Evolutionary conservation across 805 yeast genomes (phyloP), one percentile per base, ranked within the genome.

Genomic region (Barnettozyma sp.): DNA sequence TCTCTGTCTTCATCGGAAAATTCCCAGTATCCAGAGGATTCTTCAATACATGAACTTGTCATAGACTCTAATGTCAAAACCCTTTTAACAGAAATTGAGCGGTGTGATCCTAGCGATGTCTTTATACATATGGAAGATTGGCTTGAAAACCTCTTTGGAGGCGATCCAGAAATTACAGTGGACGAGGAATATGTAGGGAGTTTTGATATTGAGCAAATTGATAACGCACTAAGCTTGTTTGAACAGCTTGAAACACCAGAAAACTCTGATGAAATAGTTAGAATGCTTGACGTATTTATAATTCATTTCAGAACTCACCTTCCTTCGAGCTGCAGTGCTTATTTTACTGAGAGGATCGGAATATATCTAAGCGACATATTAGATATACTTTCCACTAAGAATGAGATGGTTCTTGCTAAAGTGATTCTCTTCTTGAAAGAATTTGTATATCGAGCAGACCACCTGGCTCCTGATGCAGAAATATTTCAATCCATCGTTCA

Each of bases 401-500:
- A 55, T 22, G 32, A 43, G 4, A 41, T 40, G 25, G 42, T 53
- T 3, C 29, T 47, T 23, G 33, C 30, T 2, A 52, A 44, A 25
- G 31, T 40, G 1, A 44, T 53, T 3, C 22, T 52, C 2, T 50
- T 53, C 25, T 24, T 44, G 4, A 43, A 56, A 31, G 56, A 53
- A 22, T 30, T 48, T 26, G 46, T 45, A 4, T 46, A 37, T 31
- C 52, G 41, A 43, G 52, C 52, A 6, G 31, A 41, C 6, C 36
- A 36, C 1, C 26, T 45, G 23, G 24, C 38, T 2, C 40, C 40
- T 17, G 52, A 42, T 12, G 39, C 34, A 18, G 52, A 43, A 12
- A 37, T 35, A 17, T 49, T 34, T 16, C 30, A 39, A 9, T 36
- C 33, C 3, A 33, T 51, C 16, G 5, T 50, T 3, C 54, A 52